A percentile compares a stretch with the other conserved stretches of the same genome.
Evolutionary conservation across 2,329 filamentous ascomycete genomes (phyloP).

Genomic region (Tolypocladium capitatum): DNA sequence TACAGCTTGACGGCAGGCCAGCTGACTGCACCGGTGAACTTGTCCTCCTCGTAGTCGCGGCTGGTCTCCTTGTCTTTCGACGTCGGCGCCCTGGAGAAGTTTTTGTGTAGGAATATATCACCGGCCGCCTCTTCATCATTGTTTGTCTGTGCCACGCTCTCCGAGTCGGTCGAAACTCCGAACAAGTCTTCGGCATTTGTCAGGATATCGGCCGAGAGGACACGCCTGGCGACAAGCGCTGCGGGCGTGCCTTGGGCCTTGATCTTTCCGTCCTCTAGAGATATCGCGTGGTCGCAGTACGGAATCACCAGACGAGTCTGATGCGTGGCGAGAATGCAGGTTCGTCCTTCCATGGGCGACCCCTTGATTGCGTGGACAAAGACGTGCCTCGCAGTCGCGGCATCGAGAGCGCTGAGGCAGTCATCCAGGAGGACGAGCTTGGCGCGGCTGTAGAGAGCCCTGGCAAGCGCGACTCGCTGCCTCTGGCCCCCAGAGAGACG

Average conservation of each 20-base stretch:
- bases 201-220: neutral
- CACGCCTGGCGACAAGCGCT: neutral
- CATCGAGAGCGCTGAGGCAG: conserved; percentile 62
- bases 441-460: conserved; percentile 10
- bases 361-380: conserved; percentile 2
- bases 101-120: neutral
- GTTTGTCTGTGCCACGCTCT: neutral
- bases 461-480: conserved; percentile 7
- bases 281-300: neutral
- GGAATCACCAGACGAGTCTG: neutral
- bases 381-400: conserved; percentile 12
- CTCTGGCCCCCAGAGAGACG: conserved; percentile 7
- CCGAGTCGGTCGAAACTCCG: neutral
- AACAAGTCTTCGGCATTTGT: neutral
- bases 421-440: conserved; percentile 47
- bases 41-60: neutral
- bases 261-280: neutral
- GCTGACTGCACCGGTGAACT: neutral
- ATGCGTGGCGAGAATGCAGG: neutral
- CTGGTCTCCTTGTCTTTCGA: neutral
- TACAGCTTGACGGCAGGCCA: neutral
- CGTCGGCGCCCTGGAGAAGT: conserved; percentile 1
- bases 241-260: neutral
- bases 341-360: conserved; percentile 1
- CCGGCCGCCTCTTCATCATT: too few species aligned